These are phyloP conservation scores for Gorgonomyces haynaldii DNA, from an alignment of 192 early-diverging fungal genomes.

Conservation along the genomic window DNA sequence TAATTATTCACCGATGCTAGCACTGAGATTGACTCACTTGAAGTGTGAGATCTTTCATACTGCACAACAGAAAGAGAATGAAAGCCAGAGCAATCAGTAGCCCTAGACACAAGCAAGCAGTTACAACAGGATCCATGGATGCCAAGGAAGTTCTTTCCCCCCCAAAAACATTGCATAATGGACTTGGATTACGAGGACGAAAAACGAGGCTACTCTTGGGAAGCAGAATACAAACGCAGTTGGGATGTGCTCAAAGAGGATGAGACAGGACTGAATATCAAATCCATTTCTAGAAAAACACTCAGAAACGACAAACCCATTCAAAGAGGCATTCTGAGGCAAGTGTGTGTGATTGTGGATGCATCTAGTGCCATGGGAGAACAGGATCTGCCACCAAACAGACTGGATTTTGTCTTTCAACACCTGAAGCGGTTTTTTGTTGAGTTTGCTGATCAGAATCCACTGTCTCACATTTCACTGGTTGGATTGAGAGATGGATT, in stretches of 20 bases:
- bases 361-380: slow-evolving; percentile 55
- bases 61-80: too few relatives aligned
- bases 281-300: slow-evolving; percentile 38
- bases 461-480: slow-evolving; percentile 76
- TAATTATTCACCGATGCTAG: too few relatives aligned
- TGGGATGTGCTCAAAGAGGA: slow-evolving; percentile 92
- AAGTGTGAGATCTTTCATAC: too few relatives aligned
- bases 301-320: slow-evolving; percentile 15
- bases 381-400: slow-evolving; percentile 70
- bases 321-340: slow-evolving; percentile 30
- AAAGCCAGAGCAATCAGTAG: too few relatives aligned
- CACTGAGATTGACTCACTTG: too few relatives aligned
- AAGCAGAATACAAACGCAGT: slow-evolving; percentile 89
- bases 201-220: slow-evolving; percentile 71
- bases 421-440: slow-evolving; percentile 58
- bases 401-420: slow-evolving; percentile 60
- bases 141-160: background rate
- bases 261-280: slow-evolving; percentile 66
- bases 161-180: background rate
- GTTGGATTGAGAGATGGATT: slow-evolving; percentile 74
- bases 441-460: slow-evolving; percentile 96
- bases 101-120: too few relatives aligned
- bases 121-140: too few relatives aligned
- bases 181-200: background rate
- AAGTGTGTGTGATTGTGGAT: slow-evolving; percentile 3